Evolutionary conservation across 2,329 filamentous ascomycete genomes (phyloP).

Genomic region (Lachnellula hyalina): DNA sequence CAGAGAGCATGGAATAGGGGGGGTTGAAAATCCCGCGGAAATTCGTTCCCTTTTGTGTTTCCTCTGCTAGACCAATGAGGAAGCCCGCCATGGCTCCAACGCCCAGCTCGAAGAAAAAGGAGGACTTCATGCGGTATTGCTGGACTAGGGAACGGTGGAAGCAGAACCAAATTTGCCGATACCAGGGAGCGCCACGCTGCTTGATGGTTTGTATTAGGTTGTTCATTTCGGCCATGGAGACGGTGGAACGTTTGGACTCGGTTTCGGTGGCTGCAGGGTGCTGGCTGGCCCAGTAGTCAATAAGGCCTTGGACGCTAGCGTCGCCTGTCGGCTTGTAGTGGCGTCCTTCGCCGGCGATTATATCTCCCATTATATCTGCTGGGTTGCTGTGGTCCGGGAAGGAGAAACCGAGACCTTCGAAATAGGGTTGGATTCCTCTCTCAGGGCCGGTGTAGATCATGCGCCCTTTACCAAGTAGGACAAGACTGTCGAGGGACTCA

Average conservation of each 20-base stretch:
- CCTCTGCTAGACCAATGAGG: slow-evolving; percentile 49
- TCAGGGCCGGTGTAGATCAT: slow-evolving; percentile 50
- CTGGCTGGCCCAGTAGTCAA: slow-evolving; percentile 40
- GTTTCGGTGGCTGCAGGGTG: slow-evolving; percentile 25
- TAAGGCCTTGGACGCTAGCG: slow-evolving; percentile 44
- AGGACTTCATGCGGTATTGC: slow-evolving; percentile 47
- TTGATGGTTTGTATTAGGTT: slow-evolving; percentile 42
- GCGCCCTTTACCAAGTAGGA: slow-evolving; percentile 56
- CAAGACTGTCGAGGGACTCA: slow-evolving; percentile 54
- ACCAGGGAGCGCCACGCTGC: slow-evolving; percentile 43
- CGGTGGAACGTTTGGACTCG: slow-evolving; percentile 17
- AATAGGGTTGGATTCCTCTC: slow-evolving; percentile 41
- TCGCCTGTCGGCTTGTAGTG: slow-evolving; percentile 44
- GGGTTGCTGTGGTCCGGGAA: slow-evolving; percentile 47
- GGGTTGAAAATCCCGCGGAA: slow-evolving; percentile 48
- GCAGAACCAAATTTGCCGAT: slow-evolving; percentile 48
- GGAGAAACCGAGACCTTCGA: slow-evolving; percentile 46
- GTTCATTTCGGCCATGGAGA: slow-evolving; percentile 36
- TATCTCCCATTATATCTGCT: slow-evolving; percentile 56
- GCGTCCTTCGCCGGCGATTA: slow-evolving; percentile 52
- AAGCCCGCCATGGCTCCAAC: slow-evolving; percentile 47
- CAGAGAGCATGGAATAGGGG: slow-evolving; percentile 47
- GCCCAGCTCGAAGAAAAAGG: slow-evolving; percentile 50
- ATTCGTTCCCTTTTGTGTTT: slow-evolving; percentile 44
- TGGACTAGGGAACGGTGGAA: slow-evolving; percentile 49